Base-by-base conservation (phyloP, 805 yeast genomes). In the Hermanozyma aechmeae region DNA sequence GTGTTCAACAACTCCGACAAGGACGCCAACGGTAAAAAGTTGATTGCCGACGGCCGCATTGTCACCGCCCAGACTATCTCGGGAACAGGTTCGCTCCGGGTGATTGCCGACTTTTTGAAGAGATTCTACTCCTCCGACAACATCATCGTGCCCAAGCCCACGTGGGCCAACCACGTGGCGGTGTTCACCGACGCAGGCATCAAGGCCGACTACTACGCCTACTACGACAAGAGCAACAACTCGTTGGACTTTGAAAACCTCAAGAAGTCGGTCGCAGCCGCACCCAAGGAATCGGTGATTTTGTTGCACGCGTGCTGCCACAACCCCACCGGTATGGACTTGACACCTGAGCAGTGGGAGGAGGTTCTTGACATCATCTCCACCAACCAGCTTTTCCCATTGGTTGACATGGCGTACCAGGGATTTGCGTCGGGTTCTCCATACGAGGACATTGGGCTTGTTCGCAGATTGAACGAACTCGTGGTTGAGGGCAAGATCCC, bases 301-400 rank as follows among this genome's bases (percentile, higher is more conserved):
- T 65, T 87, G 32, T 69, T 87, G 36, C 97, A 87, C 56, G 95
- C 95, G 6, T 86, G 96, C 53, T 92, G 96, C 48, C 96, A 87
- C 64, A 89, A 87, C 65, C 97, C 97, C 31, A 89, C 96, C 13
- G 97, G 96, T 40, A 76, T 87, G 53, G 96, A 87, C 52, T 92
- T 94, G 37, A 74, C 84, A 12, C 56, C 60, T 16, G 82, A 74
- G 39, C 84, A 87, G 51, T 86, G 95, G 96, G 65, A 70, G 37
- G 58, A 69, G 52, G 82, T 89, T 23, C 65, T 82, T 45, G 73
- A 77, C 27, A 73, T 78, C 19, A 51, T 82, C 23, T 58, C 70
- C 43, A 53, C 63, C 27, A 71, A 73, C 51, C 60, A 68, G 25
- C 71, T 83, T 46, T 70, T 81, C 54, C 94, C 95, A 23, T 65